Evolutionary conservation across 192 early-diverging fungal species (phyloP), one percentile per base, ranked within the genome.

Genomic region (Gigaspora rosea): DNA sequence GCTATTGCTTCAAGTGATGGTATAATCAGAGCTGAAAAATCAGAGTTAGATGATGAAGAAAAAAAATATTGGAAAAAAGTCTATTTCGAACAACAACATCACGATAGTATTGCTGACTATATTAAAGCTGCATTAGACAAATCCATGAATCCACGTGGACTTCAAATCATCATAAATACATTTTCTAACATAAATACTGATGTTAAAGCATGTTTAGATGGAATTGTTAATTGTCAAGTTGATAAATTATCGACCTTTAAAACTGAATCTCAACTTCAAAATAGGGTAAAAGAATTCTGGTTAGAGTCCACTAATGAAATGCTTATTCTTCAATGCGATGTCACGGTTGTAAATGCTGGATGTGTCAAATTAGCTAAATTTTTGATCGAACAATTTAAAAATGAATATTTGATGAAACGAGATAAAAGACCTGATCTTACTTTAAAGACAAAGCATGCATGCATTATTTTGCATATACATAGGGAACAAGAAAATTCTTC

Each of bases 381-480:
- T 16, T 32, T 74, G 9, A 61, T 74, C 22, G 73, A 74, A 61
- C 51, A 74, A 47, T 61, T 36, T 27, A 59, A 51, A 22, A 74
- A 61, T 41, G 73, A 74, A 54, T 74, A 64, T 61, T 36, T 54
- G 41, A 41, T 41, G 41, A 41, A 41, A 15, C 35, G 10, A 61
- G 16, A 22, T 8, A 41, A 51, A 56, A 41, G 22, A 16, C 56
- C 16, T 16, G 10, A 57, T 10, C 20, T 41, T 41, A 57, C 9
- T 12, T 22, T 32, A 33, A 41, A 33, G 27, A 33, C 63, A 35
- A 74, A 74, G 32, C 59, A 61, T 61, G 73, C 51, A 46, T 74
- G 73, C 36, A 74, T 74, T 57, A 74, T 74, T 32, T 33, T 74
- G 27, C 73, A 74, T 74, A 52, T 59, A 27, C 73, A 74, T 61